Percentiles rank a stretch among this genome's conserved stretches.
These are phyloP conservation scores for Agrocybe chaxingu DNA, from an alignment of 768 basidiomycete genomes.

Conservation along the genomic window DNA sequence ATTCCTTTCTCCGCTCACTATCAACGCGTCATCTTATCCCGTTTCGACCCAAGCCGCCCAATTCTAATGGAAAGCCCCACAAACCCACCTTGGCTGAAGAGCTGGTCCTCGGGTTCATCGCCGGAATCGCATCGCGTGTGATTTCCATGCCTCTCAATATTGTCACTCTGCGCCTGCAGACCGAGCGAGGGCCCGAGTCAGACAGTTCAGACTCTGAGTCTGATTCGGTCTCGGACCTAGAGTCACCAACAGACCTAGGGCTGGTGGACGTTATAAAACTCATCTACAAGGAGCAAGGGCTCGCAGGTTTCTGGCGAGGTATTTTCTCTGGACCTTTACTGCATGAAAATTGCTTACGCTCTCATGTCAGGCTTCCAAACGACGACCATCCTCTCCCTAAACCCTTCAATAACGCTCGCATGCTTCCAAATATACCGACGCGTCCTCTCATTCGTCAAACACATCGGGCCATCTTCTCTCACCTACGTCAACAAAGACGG, in stretches of 20 bases:
- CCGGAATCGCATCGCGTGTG: slow-evolving; percentile 53
- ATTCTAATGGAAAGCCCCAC: slow-evolving; percentile 14
- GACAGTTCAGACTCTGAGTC: slow-evolving; percentile 13
- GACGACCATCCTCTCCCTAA: slow-evolving; percentile 46
- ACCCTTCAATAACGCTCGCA: slow-evolving; percentile 56
- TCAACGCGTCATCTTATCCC: slow-evolving; percentile 31
- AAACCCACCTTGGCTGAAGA: slow-evolving; percentile 45
- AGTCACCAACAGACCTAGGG: slow-evolving; percentile 6
- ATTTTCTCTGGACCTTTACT: background rate
- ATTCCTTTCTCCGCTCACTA: slow-evolving; percentile 43
- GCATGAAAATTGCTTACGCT: background rate
- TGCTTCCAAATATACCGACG: slow-evolving; percentile 50
- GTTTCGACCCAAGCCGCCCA: slow-evolving; percentile 1
- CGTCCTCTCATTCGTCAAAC: slow-evolving; percentile 24
- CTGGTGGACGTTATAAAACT: slow-evolving; percentile 30
- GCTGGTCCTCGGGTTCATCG: slow-evolving; percentile 50
- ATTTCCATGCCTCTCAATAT: slow-evolving; percentile 55
- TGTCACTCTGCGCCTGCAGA: slow-evolving; percentile 53
- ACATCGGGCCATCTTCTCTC: slow-evolving; percentile 7
- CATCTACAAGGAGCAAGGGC: slow-evolving; percentile 46
- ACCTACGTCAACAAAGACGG: background rate
- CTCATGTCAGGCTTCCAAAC: slow-evolving; percentile 43
- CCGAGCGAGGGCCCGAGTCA: slow-evolving; percentile 27
- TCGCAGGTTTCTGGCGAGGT: slow-evolving; percentile 59
- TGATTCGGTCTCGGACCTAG: background rate